Conservation (phyloP, 116 monocot genomes). For the Iris pallida region DNA sequence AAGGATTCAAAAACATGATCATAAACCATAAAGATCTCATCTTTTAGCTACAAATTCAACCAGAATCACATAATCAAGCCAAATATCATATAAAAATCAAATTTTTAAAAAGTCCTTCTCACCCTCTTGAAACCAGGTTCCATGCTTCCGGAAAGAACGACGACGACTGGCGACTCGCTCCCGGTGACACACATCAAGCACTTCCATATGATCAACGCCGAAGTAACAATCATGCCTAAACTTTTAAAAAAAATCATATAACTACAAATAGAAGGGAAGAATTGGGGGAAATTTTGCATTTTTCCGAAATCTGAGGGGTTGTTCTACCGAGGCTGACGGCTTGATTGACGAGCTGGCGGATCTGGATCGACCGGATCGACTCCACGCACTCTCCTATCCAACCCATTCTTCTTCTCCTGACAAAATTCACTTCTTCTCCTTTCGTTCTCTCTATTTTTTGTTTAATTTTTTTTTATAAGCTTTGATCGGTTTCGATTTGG, state of each 20-base stretch:
- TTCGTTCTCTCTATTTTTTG: no score
- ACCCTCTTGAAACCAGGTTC: conserved; percentile 66
- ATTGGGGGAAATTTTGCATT: neutral
- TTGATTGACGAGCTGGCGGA: conserved; percentile 38
- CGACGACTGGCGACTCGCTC: conserved; percentile 59
- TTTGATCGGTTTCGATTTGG: no score
- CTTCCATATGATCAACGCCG: conserved; percentile 60
- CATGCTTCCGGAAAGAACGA: conserved; percentile 65
- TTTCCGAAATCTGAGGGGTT: neutral
- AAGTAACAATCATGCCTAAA: conserved; percentile 46
- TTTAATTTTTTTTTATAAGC: no score
- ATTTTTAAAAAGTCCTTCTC: neutral
- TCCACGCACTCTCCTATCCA: conserved; percentile 24
- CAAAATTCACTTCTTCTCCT: neutral
- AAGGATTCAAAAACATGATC: no score
- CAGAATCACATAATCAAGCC: no score
- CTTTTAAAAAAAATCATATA: neutral
- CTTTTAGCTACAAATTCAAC: no score
- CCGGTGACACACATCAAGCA: conserved; percentile 50
- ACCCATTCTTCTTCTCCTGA: conserved; percentile 25
- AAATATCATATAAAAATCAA: no score
- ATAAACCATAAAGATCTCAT: no score
- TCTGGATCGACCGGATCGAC: conserved; percentile 38
- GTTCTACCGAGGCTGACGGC: conserved; percentile 34
- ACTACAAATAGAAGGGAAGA: neutral